phyloP scores from a whole-genome alignment of 257 asterid genomes.

The Echites panduratus region DNA sequence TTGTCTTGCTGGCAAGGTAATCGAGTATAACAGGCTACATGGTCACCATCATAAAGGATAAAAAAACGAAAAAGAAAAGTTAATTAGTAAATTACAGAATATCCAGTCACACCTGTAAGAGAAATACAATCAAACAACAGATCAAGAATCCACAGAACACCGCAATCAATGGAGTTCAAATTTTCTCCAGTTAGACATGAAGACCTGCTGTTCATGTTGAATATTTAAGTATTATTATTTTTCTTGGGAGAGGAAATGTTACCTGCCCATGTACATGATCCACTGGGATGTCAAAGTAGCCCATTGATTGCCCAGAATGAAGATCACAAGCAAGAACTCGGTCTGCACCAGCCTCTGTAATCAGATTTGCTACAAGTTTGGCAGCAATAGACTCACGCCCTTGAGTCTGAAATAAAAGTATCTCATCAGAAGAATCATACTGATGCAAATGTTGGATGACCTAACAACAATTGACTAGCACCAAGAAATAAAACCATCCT shows the following conservation, averaged over 20 bases:
- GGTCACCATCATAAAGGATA: background rate
- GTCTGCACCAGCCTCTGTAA: constrained; percentile 79
- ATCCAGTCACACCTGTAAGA: constrained; percentile 3
- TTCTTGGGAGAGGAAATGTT: background rate
- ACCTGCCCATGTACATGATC: constrained; percentile 85
- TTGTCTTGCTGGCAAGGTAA: constrained; percentile 79
- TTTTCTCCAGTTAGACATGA: background rate
- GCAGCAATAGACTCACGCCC: constrained; percentile 88
- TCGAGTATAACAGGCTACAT: constrained; percentile 78
- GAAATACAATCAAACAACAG: background rate
- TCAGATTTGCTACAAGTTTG: constrained; percentile 73
- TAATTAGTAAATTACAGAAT: constrained; percentile 11
- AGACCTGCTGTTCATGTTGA: background rate
- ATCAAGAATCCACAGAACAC: background rate
- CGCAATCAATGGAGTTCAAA: background rate
- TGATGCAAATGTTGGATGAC: background rate
- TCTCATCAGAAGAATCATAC: background rate
- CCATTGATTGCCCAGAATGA: constrained; percentile 86
- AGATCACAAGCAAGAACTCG: constrained; percentile 74
- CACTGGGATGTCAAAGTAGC: constrained; percentile 80
- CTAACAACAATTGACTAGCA: constrained; percentile 3
- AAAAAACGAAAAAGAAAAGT: constrained; percentile 7
- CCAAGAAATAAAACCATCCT: background rate
- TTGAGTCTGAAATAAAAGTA: constrained; percentile 44
- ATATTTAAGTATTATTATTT: constrained; percentile 4